Conservation (phyloP, 2,329 filamentous ascomycete genomes). For the Xylaria sp. region DNA sequence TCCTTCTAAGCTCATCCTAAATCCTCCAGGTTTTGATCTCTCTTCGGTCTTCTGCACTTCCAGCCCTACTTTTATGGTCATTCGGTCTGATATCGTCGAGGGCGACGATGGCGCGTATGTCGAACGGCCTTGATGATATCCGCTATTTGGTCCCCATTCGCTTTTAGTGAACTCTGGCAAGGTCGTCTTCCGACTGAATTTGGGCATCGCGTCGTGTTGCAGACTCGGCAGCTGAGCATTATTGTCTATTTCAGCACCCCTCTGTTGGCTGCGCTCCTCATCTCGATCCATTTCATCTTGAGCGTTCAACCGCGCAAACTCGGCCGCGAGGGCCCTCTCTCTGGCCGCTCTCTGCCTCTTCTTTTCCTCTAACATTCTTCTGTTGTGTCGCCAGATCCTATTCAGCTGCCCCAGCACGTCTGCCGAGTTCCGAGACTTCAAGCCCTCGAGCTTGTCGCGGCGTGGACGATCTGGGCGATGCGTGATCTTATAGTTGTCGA, state of each 20-base stretch:
- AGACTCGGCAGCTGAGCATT: background rate
- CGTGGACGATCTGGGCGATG: slow-evolving; percentile 31
- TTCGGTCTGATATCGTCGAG: slow-evolving; percentile 18
- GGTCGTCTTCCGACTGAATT: background rate
- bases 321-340: background rate
- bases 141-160: background rate
- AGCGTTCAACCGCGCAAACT: background rate
- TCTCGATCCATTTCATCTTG: background rate
- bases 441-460: slow-evolving; percentile 11
- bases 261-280: background rate
- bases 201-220: background rate
- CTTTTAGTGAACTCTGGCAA: slow-evolving; percentile 4
- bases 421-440: slow-evolving; percentile 22
- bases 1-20: background rate
- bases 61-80: slow-evolving; percentile 33
- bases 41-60: background rate
- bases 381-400: slow-evolving; percentile 27
- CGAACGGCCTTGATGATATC: background rate
- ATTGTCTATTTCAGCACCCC: background rate
- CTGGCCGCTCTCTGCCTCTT: slow-evolving; percentile 19
- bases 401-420: slow-evolving; percentile 24
- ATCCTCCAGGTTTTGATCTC: background rate
- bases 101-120: slow-evolving; percentile 11
- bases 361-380: slow-evolving; percentile 20
- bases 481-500: slow-evolving; percentile 32